Conservation (phyloP, 371 early-diverging fungal species). For the Haplosporangium sp. region DNA sequence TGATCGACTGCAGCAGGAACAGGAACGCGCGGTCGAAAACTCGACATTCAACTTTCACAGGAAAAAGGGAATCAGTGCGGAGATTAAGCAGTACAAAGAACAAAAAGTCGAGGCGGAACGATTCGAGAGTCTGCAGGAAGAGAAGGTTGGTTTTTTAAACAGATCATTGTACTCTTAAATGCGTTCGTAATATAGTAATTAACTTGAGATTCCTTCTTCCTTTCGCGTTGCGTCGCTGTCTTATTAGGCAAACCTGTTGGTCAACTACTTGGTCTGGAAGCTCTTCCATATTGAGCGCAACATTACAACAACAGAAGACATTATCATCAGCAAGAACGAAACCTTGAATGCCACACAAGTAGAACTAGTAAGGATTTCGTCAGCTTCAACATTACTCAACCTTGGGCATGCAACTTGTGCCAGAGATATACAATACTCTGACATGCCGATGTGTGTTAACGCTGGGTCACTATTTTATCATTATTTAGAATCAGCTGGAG, state of each 20-base stretch:
- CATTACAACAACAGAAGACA: constrained; percentile 61
- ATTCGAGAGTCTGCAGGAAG: constrained; percentile 75
- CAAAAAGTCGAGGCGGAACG: constrained; percentile 92
- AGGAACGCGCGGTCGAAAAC: constrained; percentile 89
- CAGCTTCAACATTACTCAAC: no score
- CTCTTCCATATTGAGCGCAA: constrained; percentile 86
- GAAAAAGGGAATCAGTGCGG: constrained; percentile 86
- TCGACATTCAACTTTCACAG: constrained; percentile 90
- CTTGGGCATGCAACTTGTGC: no score
- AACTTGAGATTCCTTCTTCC: no score
- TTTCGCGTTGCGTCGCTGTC: neutral
- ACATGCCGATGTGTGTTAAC: no score
- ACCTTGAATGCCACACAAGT: constrained; percentile 42
- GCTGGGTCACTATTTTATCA: neutral
- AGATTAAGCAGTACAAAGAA: constrained; percentile 91
- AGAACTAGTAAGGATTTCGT: constrained; percentile 52
- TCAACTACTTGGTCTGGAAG: constrained; percentile 86
- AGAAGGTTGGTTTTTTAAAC: constrained; percentile 57
- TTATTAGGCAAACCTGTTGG: constrained; percentile 55
- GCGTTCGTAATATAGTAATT: no score
- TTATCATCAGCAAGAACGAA: constrained; percentile 55
- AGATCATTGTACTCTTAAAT: no score
- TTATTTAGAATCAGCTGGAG: constrained; percentile 60
- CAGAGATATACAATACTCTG: no score
- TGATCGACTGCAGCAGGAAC: constrained; percentile 82